Evolutionary conservation across 2,329 filamentous ascomycete species (phyloP).

Genomic region (Colletotrichum noveboracense): DNA sequence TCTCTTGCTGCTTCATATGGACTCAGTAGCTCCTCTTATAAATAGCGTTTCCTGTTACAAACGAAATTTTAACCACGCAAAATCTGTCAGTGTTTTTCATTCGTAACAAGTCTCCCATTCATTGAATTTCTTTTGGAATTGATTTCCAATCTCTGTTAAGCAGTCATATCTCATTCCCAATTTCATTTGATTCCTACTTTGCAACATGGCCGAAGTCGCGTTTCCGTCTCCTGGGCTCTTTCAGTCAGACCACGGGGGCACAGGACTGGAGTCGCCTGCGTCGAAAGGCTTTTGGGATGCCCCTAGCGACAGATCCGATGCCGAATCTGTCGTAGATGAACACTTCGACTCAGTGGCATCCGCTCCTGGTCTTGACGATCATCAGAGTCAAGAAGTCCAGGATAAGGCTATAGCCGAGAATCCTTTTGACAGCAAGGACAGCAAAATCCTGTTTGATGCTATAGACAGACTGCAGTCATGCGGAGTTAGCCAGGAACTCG

Average conservation of each 20-base stretch:
- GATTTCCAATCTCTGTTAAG: not conserved
- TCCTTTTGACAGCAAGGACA: slow-evolving; percentile 39
- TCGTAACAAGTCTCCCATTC: not conserved
- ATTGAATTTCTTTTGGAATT: not conserved
- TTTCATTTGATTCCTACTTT: accelerated
- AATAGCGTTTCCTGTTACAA: not conserved
- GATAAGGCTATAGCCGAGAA: slow-evolving; percentile 23
- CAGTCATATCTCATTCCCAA: accelerated
- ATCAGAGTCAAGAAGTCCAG: not conserved
- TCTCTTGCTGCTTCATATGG: not conserved
- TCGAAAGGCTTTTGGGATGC: not conserved
- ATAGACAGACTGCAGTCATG: slow-evolving; percentile 39
- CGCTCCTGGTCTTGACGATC: not conserved
- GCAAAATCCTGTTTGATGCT: slow-evolving; percentile 38
- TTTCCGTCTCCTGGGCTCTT: not conserved
- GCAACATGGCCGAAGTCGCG: not conserved
- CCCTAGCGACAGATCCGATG: not conserved
- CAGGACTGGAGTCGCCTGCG: not conserved
- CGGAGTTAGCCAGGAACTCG: slow-evolving; percentile 31
- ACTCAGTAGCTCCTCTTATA: not conserved
- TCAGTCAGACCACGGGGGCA: not conserved
- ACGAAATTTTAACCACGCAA: not conserved
- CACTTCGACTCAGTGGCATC: not conserved
- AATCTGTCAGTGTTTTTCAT: not conserved
- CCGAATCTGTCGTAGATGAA: not conserved